A percentile compares a stretch with the other conserved stretches of the same genome.
These are phyloP conservation scores for Ceratocystis smalleyi DNA, from an alignment of 2,329 filamentous ascomycete species.

Conservation along the genomic window DNA sequence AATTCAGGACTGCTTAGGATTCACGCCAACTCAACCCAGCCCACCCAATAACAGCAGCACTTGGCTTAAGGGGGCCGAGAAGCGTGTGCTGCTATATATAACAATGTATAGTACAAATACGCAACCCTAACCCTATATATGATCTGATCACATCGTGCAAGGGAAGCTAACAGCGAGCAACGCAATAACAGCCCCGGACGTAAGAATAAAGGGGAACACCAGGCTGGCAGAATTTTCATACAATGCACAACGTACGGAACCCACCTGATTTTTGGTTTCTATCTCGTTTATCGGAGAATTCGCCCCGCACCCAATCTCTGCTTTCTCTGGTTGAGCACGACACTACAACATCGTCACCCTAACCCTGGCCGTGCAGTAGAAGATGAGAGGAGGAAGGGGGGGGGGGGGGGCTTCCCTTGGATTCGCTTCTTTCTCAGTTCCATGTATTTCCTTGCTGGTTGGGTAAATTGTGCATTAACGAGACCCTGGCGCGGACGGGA, in stretches of 20 bases:
- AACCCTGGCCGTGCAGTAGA: neutral
- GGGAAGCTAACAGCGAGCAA: too few relatives aligned
- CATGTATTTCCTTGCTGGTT: neutral
- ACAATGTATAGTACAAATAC: too few relatives aligned
- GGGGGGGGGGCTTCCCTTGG: neutral
- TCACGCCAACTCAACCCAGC: neutral
- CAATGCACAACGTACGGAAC: too few relatives aligned
- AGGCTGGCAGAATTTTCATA: too few relatives aligned
- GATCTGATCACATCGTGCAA: too few relatives aligned
- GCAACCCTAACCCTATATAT: too few relatives aligned
- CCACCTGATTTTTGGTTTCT: neutral
- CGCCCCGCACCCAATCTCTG: neutral
- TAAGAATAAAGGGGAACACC: too few relatives aligned
- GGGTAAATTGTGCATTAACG: neutral
- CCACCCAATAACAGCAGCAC: neutral
- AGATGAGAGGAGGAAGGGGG: too few relatives aligned
- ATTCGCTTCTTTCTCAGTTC: neutral
- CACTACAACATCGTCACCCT: neutral
- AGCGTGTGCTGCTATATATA: too few relatives aligned
- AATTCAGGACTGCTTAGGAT: neutral
- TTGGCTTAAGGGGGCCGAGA: neutral
- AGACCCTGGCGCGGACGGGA: neutral
- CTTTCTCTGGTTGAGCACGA: neutral
- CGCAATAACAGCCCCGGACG: too few relatives aligned
- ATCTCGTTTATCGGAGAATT: conserved; percentile 3